Conservation (phyloP, 2,329 filamentous ascomycete genomes). For the Botrytis medusae region DNA sequence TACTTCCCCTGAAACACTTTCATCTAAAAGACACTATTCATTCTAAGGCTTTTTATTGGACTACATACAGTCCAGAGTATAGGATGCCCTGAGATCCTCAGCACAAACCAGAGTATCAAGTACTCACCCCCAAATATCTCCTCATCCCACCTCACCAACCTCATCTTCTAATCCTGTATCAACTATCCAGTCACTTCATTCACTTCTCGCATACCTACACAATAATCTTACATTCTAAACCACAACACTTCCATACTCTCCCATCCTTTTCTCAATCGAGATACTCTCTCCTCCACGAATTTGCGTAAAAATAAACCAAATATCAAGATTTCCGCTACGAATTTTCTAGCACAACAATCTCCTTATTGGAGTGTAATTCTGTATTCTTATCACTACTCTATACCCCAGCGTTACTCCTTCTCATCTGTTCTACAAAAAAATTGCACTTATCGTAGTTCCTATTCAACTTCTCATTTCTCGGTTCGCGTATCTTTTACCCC, state of each 20-base stretch:
- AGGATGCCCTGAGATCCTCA: no score
- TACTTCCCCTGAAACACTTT: no score
- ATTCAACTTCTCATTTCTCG: not conserved
- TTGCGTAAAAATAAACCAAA: not conserved
- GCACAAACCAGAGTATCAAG: no score
- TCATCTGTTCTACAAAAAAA: not conserved
- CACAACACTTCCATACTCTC: not conserved
- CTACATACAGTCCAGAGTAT: no score
- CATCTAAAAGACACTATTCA: no score
- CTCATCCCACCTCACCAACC: no score
- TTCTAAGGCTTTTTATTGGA: no score
- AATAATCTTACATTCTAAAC: not conserved
- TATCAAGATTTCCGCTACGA: not conserved
- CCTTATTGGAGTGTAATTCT: fast-evolving
- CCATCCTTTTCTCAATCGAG: not conserved
- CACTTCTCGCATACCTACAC: not conserved
- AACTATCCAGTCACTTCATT: not conserved
- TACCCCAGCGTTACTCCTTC: no score
- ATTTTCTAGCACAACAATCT: fast-evolving
- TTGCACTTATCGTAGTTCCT: not conserved
- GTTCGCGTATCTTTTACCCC: not conserved
- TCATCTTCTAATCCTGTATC: no score
- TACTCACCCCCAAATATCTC: no score
- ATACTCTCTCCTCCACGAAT: no score
- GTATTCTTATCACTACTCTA: fast-evolving